Evolutionary conservation across 2,329 filamentous ascomycete genomes (phyloP), one percentile per base, ranked within the genome.

Genomic region (Aspergillus melleus): DNA sequence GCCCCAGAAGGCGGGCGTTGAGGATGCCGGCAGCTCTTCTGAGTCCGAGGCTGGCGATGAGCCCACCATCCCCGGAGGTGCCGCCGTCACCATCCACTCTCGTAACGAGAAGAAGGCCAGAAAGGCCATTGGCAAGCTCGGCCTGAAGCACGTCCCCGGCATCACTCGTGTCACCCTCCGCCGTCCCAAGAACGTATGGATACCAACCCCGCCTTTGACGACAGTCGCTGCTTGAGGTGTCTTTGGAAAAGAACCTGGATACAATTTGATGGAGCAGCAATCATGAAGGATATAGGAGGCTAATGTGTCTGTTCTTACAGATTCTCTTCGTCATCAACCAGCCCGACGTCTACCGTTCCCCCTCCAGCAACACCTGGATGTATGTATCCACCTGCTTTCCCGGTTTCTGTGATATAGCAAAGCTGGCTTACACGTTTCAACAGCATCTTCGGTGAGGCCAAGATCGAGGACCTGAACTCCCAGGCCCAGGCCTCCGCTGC

Each of bases 61-160:
- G 76, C 80, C 84, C 72, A 84, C 80, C 78, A 88, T 89, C 72
- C 92, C 94, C 77, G 89, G 90, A 70, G 95, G 94, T 76, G 91
- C 92, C 75, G 88, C 90, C 67, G 90, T 94, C 76, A 88, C 95
- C 73, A 89, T 99, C 76, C 94, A 98, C 87, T 96, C 92, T 77
- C 92, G 95, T 81, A 98, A 98, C 84, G 95, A 99, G 90, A 99
- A 99, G 91, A 99, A 99, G 89, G 96, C 95, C 74, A 90, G 95
- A 83, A 99, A 99, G 88, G 92, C 93, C 76, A 96, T 99, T 79
- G 91, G 92, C 81, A 99, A 99, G 89, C 88, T 98, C 77, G 93
- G 96, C 78, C 85, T 99, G 78, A 95, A 92, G 86, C 92, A 94
- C 76, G 90, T 99, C 70, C 90, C 91, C 75, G 96, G 95, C 78